Percentiles rank a stretch among this genome's conserved stretches.
Evolutionary conservation across 2,329 filamentous ascomycete genomes (phyloP).

Genomic region (Aspergillus neoniger): DNA sequence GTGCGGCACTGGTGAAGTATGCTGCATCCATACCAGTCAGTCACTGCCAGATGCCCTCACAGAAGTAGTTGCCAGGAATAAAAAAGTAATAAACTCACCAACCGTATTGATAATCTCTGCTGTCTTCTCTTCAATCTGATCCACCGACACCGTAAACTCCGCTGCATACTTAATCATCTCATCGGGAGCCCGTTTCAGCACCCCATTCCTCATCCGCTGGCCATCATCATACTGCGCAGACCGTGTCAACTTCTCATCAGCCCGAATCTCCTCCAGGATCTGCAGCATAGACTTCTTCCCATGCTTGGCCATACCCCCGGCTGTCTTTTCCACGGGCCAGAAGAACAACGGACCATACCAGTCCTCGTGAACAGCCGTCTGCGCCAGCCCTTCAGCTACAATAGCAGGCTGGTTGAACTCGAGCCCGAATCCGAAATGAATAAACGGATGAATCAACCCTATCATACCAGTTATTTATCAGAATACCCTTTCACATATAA

Average conservation of each 20-base stretch:
- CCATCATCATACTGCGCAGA: constrained; percentile 56
- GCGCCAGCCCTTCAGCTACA: constrained; percentile 76
- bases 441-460: constrained; percentile 76
- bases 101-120: constrained; percentile 71
- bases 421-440: constrained; percentile 81
- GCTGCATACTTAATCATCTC: constrained; percentile 65
- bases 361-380: constrained; percentile 68
- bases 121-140: constrained; percentile 59
- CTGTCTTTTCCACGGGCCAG: constrained; percentile 36
- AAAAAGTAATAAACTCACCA: constrained; percentile 37
- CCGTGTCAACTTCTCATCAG: constrained; percentile 57
- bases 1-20: constrained; percentile 63
- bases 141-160: constrained; percentile 58
- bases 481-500: no score
- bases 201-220: constrained; percentile 69
- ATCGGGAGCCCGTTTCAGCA: constrained; percentile 63
- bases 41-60: no score
- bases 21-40: constrained; percentile 30
- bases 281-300: constrained; percentile 52
- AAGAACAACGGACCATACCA: constrained; percentile 58
- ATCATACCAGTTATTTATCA: background rate
- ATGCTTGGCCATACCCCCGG: constrained; percentile 31
- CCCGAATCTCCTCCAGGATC: constrained; percentile 62
- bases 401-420: constrained; percentile 82
- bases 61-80: no score